Evolutionary conservation across 2,329 filamentous ascomycete species (phyloP).

Genomic region (Fusarium floridanum): DNA sequence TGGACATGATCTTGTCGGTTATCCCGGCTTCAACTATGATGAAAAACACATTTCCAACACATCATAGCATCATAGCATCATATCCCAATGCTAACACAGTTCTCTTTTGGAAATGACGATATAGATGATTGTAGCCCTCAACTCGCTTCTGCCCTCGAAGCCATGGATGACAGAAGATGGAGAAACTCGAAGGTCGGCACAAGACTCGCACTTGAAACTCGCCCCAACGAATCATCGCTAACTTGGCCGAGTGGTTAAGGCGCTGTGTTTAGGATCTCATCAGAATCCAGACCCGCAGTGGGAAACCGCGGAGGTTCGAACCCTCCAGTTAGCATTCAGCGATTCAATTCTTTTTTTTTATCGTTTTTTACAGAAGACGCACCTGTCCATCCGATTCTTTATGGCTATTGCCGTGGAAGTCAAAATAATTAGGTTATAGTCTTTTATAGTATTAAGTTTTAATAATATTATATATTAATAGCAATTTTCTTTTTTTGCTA

Average conservation of each 20-base stretch:
- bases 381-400: no score
- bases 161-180: background rate
- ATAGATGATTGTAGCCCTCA: background rate
- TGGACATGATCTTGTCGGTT: no score
- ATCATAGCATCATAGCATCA: no score
- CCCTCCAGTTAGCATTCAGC: conserved; percentile 40
- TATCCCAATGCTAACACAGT: no score
- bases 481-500: no score
- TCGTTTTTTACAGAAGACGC: no score
- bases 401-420: no score
- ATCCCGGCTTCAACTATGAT: no score
- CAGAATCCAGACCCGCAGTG: conserved; percentile 43
- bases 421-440: no score
- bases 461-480: no score
- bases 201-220: background rate
- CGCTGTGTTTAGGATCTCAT: conserved; percentile 43
- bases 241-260: conserved; percentile 45
- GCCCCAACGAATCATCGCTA: conserved; percentile 26
- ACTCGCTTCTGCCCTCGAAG: background rate
- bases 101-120: background rate
- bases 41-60: no score
- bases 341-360: conserved; percentile 6
- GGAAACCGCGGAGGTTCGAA: conserved; percentile 45
- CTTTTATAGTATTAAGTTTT: no score
- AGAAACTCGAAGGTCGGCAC: background rate